A percentile compares a stretch with the other conserved stretches of the same genome.
Evolutionary conservation across 148 eudicot genomes (phyloP).

Genomic region (Camellia lanceoleosa): DNA sequence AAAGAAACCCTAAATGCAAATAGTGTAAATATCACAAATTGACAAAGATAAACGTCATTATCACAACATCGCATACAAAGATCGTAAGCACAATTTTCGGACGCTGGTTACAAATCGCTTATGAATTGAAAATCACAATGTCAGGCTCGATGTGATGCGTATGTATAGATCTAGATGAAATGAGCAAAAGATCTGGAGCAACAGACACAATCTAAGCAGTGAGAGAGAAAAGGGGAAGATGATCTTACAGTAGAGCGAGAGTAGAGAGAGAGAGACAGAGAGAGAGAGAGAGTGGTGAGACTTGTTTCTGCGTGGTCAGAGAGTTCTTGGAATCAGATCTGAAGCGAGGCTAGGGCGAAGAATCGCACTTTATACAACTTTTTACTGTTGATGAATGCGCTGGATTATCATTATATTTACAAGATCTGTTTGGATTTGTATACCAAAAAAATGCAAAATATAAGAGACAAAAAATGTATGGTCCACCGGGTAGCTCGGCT

Average conservation of each 20-base stretch:
- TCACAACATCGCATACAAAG: not conserved
- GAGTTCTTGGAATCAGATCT: not conserved
- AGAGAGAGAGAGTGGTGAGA: not conserved
- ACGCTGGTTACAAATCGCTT: not conserved
- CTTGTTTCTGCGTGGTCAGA: not conserved
- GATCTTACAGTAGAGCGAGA: not conserved
- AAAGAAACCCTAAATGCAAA: not conserved
- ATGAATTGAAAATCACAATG: not conserved
- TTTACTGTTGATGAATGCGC: not conserved
- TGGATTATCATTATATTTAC: not conserved
- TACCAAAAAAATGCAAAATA: too few species aligned
- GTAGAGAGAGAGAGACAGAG: not conserved
- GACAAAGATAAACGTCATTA: not conserved
- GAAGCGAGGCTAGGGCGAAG: not conserved
- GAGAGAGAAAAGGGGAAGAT: not conserved
- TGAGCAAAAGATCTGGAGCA: not conserved
- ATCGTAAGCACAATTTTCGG: not conserved
- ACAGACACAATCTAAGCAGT: not conserved
- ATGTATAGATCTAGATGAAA: not conserved
- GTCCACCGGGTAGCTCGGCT: too few species aligned
- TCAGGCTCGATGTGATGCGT: not conserved
- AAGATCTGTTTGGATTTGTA: too few species aligned
- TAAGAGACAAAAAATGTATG: too few species aligned
- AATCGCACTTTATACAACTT: not conserved
- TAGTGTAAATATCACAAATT: not conserved